These are phyloP conservation scores for Primulina huaijiensis DNA, from an alignment of 257 asterid species.

Conservation along the genomic window DNA sequence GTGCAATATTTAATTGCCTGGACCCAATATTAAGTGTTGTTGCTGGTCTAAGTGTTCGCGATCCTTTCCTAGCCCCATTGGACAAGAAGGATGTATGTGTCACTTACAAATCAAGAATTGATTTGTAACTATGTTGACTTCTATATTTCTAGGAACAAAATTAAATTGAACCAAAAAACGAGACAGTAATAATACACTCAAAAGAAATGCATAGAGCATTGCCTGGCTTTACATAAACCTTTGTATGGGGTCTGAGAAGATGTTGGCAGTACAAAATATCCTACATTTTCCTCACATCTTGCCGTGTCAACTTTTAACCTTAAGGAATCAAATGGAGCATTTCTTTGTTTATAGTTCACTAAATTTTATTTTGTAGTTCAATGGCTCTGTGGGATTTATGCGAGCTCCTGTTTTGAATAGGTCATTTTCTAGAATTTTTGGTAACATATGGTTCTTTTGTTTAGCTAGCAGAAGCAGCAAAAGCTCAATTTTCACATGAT, in stretches of 20 bases:
- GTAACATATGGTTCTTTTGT: constrained; percentile 20
- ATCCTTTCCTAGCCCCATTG: constrained; percentile 85
- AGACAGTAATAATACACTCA: background rate
- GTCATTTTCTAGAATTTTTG: constrained; percentile 12
- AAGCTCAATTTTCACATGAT: constrained; percentile 84
- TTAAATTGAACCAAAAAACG: background rate
- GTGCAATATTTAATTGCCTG: constrained; percentile 82
- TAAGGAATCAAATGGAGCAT: background rate
- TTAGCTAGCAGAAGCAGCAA: constrained; percentile 97
- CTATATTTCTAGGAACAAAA: background rate
- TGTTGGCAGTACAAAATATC: background rate
- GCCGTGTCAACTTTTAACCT: background rate
- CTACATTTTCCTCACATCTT: constrained; percentile 7
- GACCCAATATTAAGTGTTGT: constrained; percentile 89
- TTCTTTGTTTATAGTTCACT: background rate
- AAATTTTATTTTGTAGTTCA: constrained; percentile 13
- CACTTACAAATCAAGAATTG: constrained; percentile 21
- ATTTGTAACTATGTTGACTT: background rate
- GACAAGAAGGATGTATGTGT: constrained; percentile 91
- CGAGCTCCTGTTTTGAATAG: constrained; percentile 4
- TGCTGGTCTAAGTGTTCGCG: constrained; percentile 90
- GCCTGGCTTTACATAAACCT: background rate
- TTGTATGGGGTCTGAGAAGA: background rate
- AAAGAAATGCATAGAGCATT: too few species aligned
- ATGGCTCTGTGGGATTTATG: constrained; percentile 8